Evolutionary conservation across 176 grass and related monocot species (phyloP).

Genomic region (Paspalum notatum): DNA sequence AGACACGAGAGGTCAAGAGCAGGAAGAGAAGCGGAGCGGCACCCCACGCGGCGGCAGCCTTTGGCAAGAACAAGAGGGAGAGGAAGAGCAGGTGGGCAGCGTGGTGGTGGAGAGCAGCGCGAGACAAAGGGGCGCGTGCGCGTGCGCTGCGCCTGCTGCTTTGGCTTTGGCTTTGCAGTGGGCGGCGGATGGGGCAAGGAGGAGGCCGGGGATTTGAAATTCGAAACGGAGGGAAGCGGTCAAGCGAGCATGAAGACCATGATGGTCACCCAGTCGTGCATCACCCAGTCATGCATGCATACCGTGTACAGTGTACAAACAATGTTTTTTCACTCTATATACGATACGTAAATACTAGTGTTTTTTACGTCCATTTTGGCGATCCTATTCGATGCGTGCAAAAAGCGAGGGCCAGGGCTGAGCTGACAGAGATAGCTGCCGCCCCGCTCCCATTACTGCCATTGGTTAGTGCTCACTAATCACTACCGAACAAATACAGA

Average conservation of each 20-base stretch:
- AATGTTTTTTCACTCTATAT: too few relatives aligned
- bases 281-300: too few relatives aligned
- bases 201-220: slow-evolving; percentile 70
- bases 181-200: slow-evolving; percentile 27
- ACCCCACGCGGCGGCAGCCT: slow-evolving; percentile 1
- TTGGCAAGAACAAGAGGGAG: slow-evolving; percentile 31
- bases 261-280: too few relatives aligned
- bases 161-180: slow-evolving; percentile 42
- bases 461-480: slow-evolving; percentile 27
- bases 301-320: too few relatives aligned
- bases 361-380: too few relatives aligned
- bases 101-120: not conserved
- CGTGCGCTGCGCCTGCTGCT: slow-evolving; percentile 35
- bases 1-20: not conserved
- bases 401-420: slow-evolving; percentile 37
- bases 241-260: not conserved
- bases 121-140: slow-evolving; percentile 15
- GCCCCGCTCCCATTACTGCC: not conserved
- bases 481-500: not conserved
- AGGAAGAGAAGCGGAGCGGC: not conserved
- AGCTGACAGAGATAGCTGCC: slow-evolving; percentile 23
- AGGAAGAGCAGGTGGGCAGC: not conserved
- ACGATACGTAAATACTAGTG: too few relatives aligned
- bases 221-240: slow-evolving; percentile 65
- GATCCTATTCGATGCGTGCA: too few relatives aligned